A percentile compares a stretch with the other conserved stretches of the same genome.
These are phyloP conservation scores for Plasmopara muralis DNA, from an alignment of 352 stramenopile species.

Conservation along the genomic window DNA sequence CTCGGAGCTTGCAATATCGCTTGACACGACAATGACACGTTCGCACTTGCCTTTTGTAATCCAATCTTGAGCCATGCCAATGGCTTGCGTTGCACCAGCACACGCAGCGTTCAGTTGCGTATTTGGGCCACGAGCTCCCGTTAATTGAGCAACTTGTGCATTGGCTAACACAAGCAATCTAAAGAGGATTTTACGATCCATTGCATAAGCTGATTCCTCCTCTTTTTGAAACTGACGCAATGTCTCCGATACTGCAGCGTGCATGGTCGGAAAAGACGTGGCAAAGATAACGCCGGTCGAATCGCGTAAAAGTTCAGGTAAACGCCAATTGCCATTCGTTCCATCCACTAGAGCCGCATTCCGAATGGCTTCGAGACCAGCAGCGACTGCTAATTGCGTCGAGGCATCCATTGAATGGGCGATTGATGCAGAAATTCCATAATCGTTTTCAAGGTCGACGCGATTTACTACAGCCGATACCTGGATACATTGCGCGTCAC, in stretches of 20 bases:
- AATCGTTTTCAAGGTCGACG: conserved; percentile 72
- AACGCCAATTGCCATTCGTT: conserved; percentile 61
- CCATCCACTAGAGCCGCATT: conserved; percentile 79
- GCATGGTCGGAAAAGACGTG: conserved; percentile 93
- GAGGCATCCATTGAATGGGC: conserved; percentile 93
- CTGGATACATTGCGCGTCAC: conserved; percentile 62
- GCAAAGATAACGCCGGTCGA: conserved; percentile 93
- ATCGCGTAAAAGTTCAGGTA: conserved; percentile 82
- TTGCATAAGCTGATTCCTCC: conserved; percentile 61
- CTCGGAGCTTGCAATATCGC: conserved; percentile 88
- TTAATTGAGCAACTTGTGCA: conserved; percentile 93
- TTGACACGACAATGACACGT: conserved; percentile 92
- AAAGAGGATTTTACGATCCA: conserved; percentile 97
- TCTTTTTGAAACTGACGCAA: conserved; percentile 59
- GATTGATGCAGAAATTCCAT: conserved; percentile 84
- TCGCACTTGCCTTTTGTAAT: conserved; percentile 87
- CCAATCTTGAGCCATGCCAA: conserved; percentile 93
- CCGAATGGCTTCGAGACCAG: conserved; percentile 92
- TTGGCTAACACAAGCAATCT: conserved; percentile 93
- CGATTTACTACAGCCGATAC: conserved; percentile 78
- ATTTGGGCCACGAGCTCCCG: conserved; percentile 91
- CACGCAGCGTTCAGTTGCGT: conserved; percentile 96
- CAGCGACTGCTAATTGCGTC: conserved; percentile 91
- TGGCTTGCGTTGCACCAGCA: conserved; percentile 89
- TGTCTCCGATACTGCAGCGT: conserved; percentile 89